Evolutionary conservation across 75 land plant genomes (phyloP).

Genomic region (Pseudotsuga menziesii): DNA sequence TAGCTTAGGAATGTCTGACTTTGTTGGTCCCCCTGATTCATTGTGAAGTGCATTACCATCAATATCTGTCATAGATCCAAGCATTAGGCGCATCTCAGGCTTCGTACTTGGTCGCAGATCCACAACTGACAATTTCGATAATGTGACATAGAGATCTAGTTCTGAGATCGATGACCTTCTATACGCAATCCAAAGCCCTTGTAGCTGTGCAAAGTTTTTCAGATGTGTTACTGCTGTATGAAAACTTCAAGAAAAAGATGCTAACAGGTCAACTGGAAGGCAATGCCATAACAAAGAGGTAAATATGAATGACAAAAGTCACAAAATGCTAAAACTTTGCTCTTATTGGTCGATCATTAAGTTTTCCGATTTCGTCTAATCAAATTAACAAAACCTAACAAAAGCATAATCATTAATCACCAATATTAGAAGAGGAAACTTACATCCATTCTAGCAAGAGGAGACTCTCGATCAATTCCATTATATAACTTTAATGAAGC

Average conservation of each 20-base stretch:
- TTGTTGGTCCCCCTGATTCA: constrained; percentile 11
- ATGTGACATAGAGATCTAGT: constrained; percentile 74
- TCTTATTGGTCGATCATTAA: not conserved
- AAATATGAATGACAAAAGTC: not conserved
- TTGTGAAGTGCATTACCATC: constrained; percentile 25
- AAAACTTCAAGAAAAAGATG: not conserved
- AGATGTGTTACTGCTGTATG: not conserved
- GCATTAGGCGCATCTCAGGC: constrained; percentile 96
- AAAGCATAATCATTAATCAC: not conserved
- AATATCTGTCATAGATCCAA: constrained; percentile 74
- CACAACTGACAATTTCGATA: constrained; percentile 76
- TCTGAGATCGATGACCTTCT: constrained; percentile 71
- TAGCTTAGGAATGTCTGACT: constrained; percentile 32
- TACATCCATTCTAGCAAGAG: constrained; percentile 87
- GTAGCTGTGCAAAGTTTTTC: constrained; percentile 46
- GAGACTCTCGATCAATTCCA: constrained; percentile 63
- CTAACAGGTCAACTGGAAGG: not conserved
- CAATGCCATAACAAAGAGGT: not conserved
- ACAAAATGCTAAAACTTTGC: not conserved
- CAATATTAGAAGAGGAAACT: constrained; percentile 12
- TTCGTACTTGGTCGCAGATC: constrained; percentile 83
- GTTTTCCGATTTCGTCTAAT: not conserved
- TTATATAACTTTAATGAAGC: constrained; percentile 77
- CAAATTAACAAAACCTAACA: not conserved
- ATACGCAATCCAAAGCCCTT: constrained; percentile 89